phyloP scores from a whole-genome alignment of 345 rosid species.

The Leavenworthia alabamica region DNA sequence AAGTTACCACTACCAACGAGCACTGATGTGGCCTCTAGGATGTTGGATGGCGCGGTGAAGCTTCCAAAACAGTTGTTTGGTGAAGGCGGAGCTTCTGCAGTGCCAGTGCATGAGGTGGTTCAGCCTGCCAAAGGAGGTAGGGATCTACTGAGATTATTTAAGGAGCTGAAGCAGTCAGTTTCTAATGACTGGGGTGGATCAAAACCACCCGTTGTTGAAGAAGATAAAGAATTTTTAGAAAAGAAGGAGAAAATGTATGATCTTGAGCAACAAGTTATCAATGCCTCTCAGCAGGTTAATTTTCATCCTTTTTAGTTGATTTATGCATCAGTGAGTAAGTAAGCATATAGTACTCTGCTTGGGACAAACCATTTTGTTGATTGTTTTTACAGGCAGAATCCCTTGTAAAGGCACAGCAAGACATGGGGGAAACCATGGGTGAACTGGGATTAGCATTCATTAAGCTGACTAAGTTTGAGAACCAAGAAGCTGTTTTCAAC shows the following conservation, averaged over 20 bases:
- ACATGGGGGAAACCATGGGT: conserved; percentile 94
- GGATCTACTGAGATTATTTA: conserved; percentile 81
- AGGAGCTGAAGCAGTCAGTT: conserved; percentile 84
- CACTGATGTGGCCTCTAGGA: conserved; percentile 85
- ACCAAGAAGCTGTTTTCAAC: conserved; percentile 69
- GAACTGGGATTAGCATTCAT: conserved; percentile 81
- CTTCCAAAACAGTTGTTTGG: conserved; percentile 82
- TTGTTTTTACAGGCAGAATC: conserved; percentile 59
- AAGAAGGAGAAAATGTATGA: conserved; percentile 72
- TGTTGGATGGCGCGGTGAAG: conserved; percentile 92
- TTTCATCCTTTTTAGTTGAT: neutral
- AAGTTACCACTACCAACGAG: conserved; percentile 56
- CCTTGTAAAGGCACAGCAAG: conserved; percentile 89
- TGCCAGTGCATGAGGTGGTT: conserved; percentile 68
- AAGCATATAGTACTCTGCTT: neutral
- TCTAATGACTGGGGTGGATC: conserved; percentile 89
- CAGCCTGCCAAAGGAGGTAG: conserved; percentile 88
- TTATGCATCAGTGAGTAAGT: neutral
- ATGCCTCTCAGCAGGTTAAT: conserved; percentile 79
- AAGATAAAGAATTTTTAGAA: conserved; percentile 84
- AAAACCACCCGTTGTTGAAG: conserved; percentile 71
- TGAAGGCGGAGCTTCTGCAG: conserved; percentile 41
- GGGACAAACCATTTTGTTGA: neutral
- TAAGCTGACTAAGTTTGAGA: conserved; percentile 86
- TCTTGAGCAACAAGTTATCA: conserved; percentile 81